Conservation (phyloP, 2,329 filamentous ascomycete species). For the Neospermospora avenae region DNA sequence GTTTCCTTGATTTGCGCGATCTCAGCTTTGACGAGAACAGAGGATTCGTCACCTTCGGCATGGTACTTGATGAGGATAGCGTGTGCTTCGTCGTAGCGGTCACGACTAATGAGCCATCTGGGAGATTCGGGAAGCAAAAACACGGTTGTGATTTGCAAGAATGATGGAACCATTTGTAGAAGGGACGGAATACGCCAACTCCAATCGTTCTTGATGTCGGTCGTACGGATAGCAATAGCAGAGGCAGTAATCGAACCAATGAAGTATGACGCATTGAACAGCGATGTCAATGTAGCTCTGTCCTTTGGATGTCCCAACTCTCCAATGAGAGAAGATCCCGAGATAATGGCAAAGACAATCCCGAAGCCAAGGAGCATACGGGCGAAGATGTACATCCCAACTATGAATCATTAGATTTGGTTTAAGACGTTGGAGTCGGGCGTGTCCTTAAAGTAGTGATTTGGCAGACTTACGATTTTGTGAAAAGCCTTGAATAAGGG, state of each 20-base stretch:
- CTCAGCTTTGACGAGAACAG: slow-evolving; percentile 54
- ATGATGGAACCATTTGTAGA: slow-evolving; percentile 37
- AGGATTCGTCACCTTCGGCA: slow-evolving; percentile 49
- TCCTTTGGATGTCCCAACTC: slow-evolving; percentile 54
- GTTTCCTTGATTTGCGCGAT: slow-evolving; percentile 57
- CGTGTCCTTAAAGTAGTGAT: slow-evolving; percentile 38
- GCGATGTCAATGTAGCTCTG: slow-evolving; percentile 48
- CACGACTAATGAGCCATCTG: slow-evolving; percentile 53
- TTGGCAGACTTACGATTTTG: slow-evolving; percentile 12
- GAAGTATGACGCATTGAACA: slow-evolving; percentile 54
- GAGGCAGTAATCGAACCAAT: slow-evolving; percentile 44
- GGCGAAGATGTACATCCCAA: slow-evolving; percentile 50
- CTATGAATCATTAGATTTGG: slow-evolving; percentile 25
- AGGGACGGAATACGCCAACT: slow-evolving; percentile 42
- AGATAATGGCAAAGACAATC: slow-evolving; percentile 49
- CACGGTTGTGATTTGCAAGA: slow-evolving; percentile 25
- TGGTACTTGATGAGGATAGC: slow-evolving; percentile 50
- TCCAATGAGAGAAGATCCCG: slow-evolving; percentile 49
- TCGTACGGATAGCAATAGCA: slow-evolving; percentile 44
- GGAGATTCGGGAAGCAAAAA: slow-evolving; percentile 52
- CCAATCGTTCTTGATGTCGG: slow-evolving; percentile 40
- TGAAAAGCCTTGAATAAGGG: slow-evolving; percentile 50
- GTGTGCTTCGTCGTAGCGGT: slow-evolving; percentile 54
- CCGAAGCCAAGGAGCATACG: slow-evolving; percentile 50
- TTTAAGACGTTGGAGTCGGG: slow-evolving; percentile 6